Base-by-base conservation (phyloP, 345 rosid species). In the Acer yangbiense region DNA sequence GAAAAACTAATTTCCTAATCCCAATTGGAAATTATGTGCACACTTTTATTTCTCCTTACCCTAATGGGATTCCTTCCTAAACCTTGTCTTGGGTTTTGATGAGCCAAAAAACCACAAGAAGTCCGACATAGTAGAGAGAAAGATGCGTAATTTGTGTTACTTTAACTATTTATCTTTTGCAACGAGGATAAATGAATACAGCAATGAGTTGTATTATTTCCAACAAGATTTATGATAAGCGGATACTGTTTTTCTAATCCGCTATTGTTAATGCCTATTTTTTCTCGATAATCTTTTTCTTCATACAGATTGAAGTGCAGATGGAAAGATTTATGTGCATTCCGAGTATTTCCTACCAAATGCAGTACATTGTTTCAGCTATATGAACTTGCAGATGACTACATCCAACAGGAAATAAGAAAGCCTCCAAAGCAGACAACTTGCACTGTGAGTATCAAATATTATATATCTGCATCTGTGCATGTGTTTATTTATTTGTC, bases 261-360 rank as follows among this genome's bases (percentile, higher is more conserved):
- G 54, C 35, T 50, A 14, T 48, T 62, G 60, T 69, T 18, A 6
- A 25, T 65, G 9, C 14, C 1, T 17, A 9, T 39, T 13, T 35
- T 61, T n/a, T 66, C 71, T 75, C 21, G 29, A 2, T 54, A 12
- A 41, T 48, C 35, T 75, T 76, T 50, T 80, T 43, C 60, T 73
- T 78, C 73, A 67, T 78, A 21, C 84, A 96, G 99, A 70, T 80
- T 78, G 82, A 85, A 81, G 84, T 87, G 86, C 78, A 83, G 85
- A 67, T 94, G 99, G 98, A 87, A 76, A 70, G 97, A 96, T 80
- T 82, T 96, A 71, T 91, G 98, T 84, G 85, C 92, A 79, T 96
- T 96, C 84, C 86, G 63, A 79, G 79, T 84, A 78, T 94, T 94
- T 83, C 99, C 98, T 46, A 69, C 82, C 87, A 96, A 94, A 86